Evolutionary conservation across 495 filamentous ascomycete species (phyloP), one percentile per base, ranked within the genome.

Genomic region (Massariosphaeria phaeospora): DNA sequence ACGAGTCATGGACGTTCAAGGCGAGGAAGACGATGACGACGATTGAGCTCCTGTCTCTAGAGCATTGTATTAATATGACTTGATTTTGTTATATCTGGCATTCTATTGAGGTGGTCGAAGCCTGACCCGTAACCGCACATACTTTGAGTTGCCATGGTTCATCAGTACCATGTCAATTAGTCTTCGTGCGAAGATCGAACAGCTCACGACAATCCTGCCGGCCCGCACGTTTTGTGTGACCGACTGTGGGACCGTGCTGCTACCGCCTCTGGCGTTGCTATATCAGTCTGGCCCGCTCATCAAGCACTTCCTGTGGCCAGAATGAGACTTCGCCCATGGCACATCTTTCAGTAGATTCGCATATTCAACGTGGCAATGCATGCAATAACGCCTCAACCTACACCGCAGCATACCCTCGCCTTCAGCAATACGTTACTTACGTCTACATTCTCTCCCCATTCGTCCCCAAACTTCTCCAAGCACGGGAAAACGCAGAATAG

Each of bases 131-230:
- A n/a, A n/a, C n/a, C n/a, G 88, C 88, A 90, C 85, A 84, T n/a
- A 86, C 83, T 84, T 93, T 94, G 81, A 96, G 90, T 90, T 94
- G 84, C 75, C 89, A 87, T 80, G 73, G 72, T 71, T 70, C 68
- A 66, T 73, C 61, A 74, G 84, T 75, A 82, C 91, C 74, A 80
- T 89, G 86, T 78, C 82, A 80, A 89, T 91, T 48, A 79, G 89
- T 90, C 95, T 89, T 78, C 82, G 83, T 93, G 89, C 90, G 86
- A 75, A 96, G 76, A 96, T 76, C 57, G 69, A 87, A 54, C 51
- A 57, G 69, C 69, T 70, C 63, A 53, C 59, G 61, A 55, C 55
- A 38, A 33, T 36, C 42, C 57, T 25, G 44, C 21, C 31, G 24
- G 21, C n/a, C 36, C 26, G 66, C 52, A 55, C 70, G 67, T 72